These are phyloP conservation scores for Cercospora sp. DNA, from an alignment of 2,329 filamentous ascomycete species.

Conservation along the genomic window DNA sequence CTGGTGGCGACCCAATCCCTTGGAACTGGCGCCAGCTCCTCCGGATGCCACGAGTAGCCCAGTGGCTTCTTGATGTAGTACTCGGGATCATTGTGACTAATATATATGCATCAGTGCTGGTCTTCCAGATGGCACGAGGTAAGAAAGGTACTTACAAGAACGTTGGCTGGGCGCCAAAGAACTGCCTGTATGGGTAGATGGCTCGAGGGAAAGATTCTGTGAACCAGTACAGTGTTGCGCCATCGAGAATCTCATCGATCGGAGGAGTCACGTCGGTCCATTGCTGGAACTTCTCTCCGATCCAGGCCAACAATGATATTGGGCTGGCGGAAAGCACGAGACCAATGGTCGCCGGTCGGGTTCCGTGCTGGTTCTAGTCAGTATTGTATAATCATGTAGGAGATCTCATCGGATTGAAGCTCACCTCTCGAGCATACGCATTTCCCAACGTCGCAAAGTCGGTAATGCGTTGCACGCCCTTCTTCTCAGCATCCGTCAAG, in stretches of 20 bases:
- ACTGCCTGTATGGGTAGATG: constrained; percentile 54
- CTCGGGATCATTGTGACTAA: constrained; percentile 31
- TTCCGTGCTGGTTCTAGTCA: constrained; percentile 47
- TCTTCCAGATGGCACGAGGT: background rate
- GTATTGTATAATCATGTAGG: background rate
- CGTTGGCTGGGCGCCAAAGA: constrained; percentile 29
- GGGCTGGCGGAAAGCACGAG: constrained; percentile 55
- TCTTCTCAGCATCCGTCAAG: constrained; percentile 27
- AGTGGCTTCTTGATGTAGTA: constrained; percentile 43
- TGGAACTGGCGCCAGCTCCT: constrained; percentile 44
- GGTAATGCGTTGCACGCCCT: constrained; percentile 26
- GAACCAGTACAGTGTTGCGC: constrained; percentile 58
- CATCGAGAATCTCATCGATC: constrained; percentile 49
- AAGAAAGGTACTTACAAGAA: constrained; percentile 10
- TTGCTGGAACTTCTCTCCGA: constrained; percentile 58
- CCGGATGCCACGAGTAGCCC: constrained; percentile 48
- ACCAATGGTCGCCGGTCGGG: constrained; percentile 57
- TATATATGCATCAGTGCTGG: no score
- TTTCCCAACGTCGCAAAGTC: constrained; percentile 40
- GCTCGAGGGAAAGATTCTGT: constrained; percentile 43
- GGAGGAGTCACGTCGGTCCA: constrained; percentile 52
- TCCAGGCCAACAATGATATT: constrained; percentile 57
- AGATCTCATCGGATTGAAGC: background rate
- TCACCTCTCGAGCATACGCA: constrained; percentile 48
- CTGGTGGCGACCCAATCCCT: constrained; percentile 41